Evolutionary conservation across 768 basidiomycete genomes (phyloP), one percentile per base, ranked within the genome.

Genomic region (Phlebiopsis gigantea): DNA sequence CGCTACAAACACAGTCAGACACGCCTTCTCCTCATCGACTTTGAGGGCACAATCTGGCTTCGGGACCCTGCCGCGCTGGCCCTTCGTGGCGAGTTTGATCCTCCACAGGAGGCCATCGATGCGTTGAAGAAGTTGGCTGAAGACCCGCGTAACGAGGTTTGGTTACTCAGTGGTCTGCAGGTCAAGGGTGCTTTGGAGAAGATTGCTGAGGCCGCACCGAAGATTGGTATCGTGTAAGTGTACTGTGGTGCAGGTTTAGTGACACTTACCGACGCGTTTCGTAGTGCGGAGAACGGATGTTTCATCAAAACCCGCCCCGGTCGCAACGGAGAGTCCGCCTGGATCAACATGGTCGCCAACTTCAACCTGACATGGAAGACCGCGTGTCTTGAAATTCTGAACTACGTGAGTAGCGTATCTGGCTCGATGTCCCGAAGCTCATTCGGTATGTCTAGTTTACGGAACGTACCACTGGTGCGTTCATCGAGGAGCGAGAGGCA

Each of bases 251-350:
- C 14, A 62, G 46, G 57, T 59, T 30, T 26, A 29, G 7, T 42
- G 24, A 39, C 15, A 45, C 24, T 42, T 2, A 22, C n/a, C n/a
- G n/a, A n/a, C n/a, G 25, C 30, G 24, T 34, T 31, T 15, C 19
- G n/a, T 54, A 88, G 86, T 0, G 90, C 90, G 0, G 93, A 94
- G 74, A 92, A 94, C 58, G 92, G 92, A 1, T 93, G 92, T 67
- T 93, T 84, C 67, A 80, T 93, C 65, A 88, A 83, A 72, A 80
- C 84, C 3, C 75, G 72, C 31, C 66, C 70, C 0, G 58, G 55
- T 24, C 60, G 69, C 39, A 61, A 60, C 49, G 65, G 63, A 41
- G 65, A 65, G 61, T 65, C 72, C 15, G 68, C 79, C 42, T 94
- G 93, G 93, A 78, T 90, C 59, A 87, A 83, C 62, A 88, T 91